Base-by-base conservation (phyloP, 345 rosid species). In the Rhizophora mangle region DNA sequence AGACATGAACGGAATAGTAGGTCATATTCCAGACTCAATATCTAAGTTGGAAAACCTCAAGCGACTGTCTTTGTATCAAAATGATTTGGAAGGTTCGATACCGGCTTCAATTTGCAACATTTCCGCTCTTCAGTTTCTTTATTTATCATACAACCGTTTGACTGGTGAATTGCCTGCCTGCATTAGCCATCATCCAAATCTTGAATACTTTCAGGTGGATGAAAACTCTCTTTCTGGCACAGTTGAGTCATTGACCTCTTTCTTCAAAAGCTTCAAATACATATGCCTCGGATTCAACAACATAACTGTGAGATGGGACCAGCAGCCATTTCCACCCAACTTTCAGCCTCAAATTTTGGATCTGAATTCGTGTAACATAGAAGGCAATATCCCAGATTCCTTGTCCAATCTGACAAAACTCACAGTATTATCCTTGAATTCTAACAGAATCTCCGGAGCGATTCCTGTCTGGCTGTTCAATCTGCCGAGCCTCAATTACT, bases 111-210 rank as follows among this genome's bases (percentile, higher is more conserved):
- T 68, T 8, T 68, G 72, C 54, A 68, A 60, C 20, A 19, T 68
- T 26, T 36, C 64, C 9, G 39, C 72, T n/a, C 72, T 68, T n/a
- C 13, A 16, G 20, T 15, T 10, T 20, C 55, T 77, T 59, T 43
- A 7, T 51, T 62, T 73, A 30, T 34, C 30, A 2, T 1, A 0
- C 0, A 78, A 73, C 68, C n/a, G 47, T 37, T 65, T 73, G 20
- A 60, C 55, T 20, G 74, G 81, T 46, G 60, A 69, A 46, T 22
- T 78, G n/a, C 77, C 77, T 6, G 55, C 56, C 36, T 73, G 74
- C 65, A 24, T 78, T 9, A 26, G 36, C 64, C 61, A 57, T n/a
- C 65, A 73, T 29, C 47, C 67, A 6, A 30, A 49, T 4, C 77
- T 78, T 6, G 15, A 60, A 15, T 3, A 47, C 20, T 55, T 67